Evolutionary conservation across 352 stramenopile genomes (phyloP), one percentile per base, ranked within the genome.

Genomic region (Vaucheria bursata): DNA sequence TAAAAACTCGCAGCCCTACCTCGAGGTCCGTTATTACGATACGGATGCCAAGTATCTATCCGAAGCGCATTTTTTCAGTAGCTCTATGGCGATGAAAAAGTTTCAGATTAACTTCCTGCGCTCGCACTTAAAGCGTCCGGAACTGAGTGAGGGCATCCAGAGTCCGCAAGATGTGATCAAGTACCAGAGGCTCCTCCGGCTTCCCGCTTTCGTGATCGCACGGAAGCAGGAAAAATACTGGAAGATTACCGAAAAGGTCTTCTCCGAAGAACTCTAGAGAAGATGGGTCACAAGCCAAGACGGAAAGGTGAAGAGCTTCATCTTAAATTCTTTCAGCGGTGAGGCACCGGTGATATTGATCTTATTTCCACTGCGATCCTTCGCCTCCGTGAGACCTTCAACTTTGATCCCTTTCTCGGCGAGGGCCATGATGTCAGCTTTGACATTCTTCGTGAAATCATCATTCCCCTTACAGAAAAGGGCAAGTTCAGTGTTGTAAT

Each of bases 31-130:
- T 25, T 59, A 59, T 25, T 59, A 59, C 45, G 45, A 59, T 59
- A 25, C 45, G 45, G 45, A 59, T 59, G 45, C 45, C 12, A 18
- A 59, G 45, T 59, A 59, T 59, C 45, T 59, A 59, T 59, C 45
- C 25, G 45, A 59, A 25, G 45, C 45, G 45, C 45, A 59, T 59
- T 59, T 59, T 25, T 59, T 59, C 45, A 59, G 12, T 18, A 18
- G 25, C 45, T 59, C 45, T 18, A 18, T 25, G 25, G 18, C 45
- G 25, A 25, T 59, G 45, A 59, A 59, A 25, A 59, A 59, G 25
- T 59, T 59, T 59, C 45, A 59, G 45, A 59, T 59, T 59, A 59
- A 59, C 25, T 59, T 59, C 25, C 45, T 59, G 18, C 45, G 45
- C 45, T 59, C 45, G 18, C 45, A 59, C 45, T 59, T 59, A 25